Percentiles rank a stretch among this genome's conserved stretches.
Conservation (phyloP, 352 stramenopile genomes). For the Globisporangium yorkense region DNA sequence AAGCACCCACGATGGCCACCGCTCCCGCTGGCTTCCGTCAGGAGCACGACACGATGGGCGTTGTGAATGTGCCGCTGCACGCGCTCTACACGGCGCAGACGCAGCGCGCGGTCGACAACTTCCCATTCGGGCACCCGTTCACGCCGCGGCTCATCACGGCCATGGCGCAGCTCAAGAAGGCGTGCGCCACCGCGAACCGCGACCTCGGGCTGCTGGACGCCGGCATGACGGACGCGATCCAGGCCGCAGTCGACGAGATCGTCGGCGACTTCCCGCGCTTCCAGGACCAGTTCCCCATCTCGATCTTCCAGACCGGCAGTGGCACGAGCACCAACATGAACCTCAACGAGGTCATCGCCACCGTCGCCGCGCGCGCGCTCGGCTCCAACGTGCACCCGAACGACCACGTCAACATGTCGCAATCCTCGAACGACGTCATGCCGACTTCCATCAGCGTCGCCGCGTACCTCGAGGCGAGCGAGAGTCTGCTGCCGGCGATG, state of each 20-base stretch:
- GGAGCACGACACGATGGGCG: constrained; percentile 50
- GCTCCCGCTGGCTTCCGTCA: constrained; percentile 21
- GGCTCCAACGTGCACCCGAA: constrained; percentile 81
- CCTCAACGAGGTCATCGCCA: constrained; percentile 95
- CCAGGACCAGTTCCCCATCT: constrained; percentile 45
- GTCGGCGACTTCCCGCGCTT: constrained; percentile 25
- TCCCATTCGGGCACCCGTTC: constrained; percentile 44
- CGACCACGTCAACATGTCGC: constrained; percentile 69
- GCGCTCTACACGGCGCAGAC: constrained; percentile 52
- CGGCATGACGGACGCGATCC: constrained; percentile 30
- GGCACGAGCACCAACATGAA: constrained; percentile 99
- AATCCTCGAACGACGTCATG: constrained; percentile 67
- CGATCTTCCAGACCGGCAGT: constrained; percentile 87
- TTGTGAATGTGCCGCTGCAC: constrained; percentile 36
- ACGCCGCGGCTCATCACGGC: constrained; percentile 30
- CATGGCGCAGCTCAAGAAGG: constrained; percentile 44
- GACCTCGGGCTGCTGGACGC: constrained; percentile 33
- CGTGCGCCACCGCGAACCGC: constrained; percentile 34
- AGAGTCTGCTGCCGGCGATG: constrained; percentile 65
- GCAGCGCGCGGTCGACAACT: constrained; percentile 47
- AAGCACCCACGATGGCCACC: constrained; percentile 8
- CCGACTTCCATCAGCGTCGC: constrained; percentile 49
- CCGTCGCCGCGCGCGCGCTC: constrained; percentile 67
- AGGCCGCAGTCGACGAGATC: constrained; percentile 25
- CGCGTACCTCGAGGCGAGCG: constrained; percentile 35